Conservation (phyloP, 164 flowering plant species). For the Malania oleifera region DNA sequence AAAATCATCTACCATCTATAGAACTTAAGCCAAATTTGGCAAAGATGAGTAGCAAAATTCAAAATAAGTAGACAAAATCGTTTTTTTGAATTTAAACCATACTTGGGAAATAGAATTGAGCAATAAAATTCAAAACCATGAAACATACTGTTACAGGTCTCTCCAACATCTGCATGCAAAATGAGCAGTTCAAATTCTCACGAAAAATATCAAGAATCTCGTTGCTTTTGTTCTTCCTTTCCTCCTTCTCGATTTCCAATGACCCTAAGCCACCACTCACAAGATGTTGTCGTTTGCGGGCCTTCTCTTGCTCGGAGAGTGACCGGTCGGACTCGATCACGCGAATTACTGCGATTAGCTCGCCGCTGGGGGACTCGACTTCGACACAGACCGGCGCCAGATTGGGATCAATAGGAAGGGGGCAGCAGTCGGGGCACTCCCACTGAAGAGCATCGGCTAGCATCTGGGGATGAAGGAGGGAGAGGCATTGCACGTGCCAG, state of each 20-base stretch:
- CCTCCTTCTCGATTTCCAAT: slow-evolving; percentile 7
- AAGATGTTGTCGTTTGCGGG: slow-evolving; percentile 63
- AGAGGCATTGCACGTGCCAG: slow-evolving; percentile 72
- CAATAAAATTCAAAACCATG: background rate
- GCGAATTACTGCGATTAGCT: slow-evolving; percentile 51
- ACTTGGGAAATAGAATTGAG: too few species aligned
- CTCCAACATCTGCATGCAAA: slow-evolving; percentile 75
- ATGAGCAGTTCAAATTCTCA: slow-evolving; percentile 50
- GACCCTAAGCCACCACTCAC: slow-evolving; percentile 31
- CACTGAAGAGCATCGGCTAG: slow-evolving; percentile 39
- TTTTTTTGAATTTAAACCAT: too few species aligned
- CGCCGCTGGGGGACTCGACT: too few species aligned
- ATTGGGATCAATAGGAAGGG: slow-evolving; percentile 6
- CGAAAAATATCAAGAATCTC: slow-evolving; percentile 38
- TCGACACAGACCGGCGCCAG: slow-evolving; percentile 9
- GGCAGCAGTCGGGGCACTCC: slow-evolving; percentile 90
- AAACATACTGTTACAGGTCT: slow-evolving; percentile 80
- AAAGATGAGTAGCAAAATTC: too few species aligned
- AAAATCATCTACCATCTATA: too few species aligned
- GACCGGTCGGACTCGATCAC: slow-evolving; percentile 59
- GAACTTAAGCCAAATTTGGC: too few species aligned
- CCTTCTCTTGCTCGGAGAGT: slow-evolving; percentile 68
- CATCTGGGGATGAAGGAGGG: slow-evolving; percentile 32
- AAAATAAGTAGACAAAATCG: too few species aligned
- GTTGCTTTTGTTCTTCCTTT: slow-evolving; percentile 8